Evolutionary conservation across 305 asterid species (phyloP).

Genomic region (Fraxinus floribunda): DNA sequence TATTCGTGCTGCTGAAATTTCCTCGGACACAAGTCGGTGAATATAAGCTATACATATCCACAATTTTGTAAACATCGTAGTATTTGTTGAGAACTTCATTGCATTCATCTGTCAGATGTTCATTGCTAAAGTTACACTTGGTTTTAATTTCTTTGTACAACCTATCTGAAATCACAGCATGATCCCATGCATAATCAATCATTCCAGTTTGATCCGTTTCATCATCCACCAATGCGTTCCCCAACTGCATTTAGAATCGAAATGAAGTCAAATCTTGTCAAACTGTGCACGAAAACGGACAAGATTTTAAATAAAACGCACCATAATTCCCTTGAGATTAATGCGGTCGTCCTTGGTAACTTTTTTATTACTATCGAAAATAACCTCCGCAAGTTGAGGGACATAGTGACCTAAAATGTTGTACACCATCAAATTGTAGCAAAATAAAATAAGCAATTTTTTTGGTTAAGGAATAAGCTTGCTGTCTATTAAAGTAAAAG

Average conservation of each 20-base stretch:
- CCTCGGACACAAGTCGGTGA: constrained; percentile 45
- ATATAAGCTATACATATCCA: constrained; percentile 82
- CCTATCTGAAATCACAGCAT: constrained; percentile 73
- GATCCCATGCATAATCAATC: constrained; percentile 83
- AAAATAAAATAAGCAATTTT: background rate
- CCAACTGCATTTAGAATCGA: constrained; percentile 46
- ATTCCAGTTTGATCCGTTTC: constrained; percentile 71
- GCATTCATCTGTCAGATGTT: constrained; percentile 32
- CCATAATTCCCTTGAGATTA: constrained; percentile 80
- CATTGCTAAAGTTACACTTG: constrained; percentile 53
- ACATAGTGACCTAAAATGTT: constrained; percentile 73
- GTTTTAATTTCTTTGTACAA: constrained; percentile 39
- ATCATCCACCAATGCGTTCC: constrained; percentile 74
- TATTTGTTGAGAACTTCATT: constrained; percentile 36
- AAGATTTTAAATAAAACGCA: constrained; percentile 15
- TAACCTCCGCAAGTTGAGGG: constrained; percentile 74
- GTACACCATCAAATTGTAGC: background rate
- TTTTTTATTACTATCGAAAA: constrained; percentile 53
- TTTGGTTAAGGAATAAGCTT: background rate
- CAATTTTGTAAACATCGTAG: constrained; percentile 52
- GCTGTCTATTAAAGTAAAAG: background rate
- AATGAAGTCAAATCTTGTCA: background rate
- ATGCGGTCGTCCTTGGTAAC: constrained; percentile 34
- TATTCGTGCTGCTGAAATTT: constrained; percentile 24
- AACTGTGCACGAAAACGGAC: background rate